Conservation (phyloP, 208 protist genomes). For the Vickermania spadyakhi region DNA sequence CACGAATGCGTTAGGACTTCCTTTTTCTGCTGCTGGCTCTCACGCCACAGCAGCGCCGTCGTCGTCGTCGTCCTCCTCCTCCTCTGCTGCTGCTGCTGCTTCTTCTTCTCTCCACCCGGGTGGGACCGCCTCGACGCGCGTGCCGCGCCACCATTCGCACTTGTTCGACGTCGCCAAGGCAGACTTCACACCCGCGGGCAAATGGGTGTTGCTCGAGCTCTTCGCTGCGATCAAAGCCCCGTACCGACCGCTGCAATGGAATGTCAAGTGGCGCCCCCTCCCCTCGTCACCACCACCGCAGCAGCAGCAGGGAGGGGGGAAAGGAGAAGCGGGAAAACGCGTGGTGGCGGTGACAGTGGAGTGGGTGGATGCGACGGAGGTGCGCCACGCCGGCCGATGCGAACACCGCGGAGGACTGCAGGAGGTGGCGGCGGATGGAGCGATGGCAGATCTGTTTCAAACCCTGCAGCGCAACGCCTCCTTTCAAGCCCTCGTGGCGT, state of each 20-base stretch:
- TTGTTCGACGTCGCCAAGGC: slow-evolving; percentile 16
- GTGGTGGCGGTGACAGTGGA: slow-evolving; percentile 9
- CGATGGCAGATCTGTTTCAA: neutral
- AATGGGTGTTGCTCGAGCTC: slow-evolving; percentile 31
- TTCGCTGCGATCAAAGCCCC: slow-evolving; percentile 33
- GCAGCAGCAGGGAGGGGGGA: neutral
- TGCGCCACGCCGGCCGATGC: slow-evolving; percentile 21
- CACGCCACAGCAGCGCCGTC: too few relatives aligned
- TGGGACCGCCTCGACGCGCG: neutral
- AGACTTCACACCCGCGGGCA: slow-evolving; percentile 21
- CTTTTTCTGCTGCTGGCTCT: neutral
- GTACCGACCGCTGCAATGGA: slow-evolving; percentile 13
- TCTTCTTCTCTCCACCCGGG: too few relatives aligned
- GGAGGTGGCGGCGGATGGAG: neutral
- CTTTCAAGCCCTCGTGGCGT: neutral
- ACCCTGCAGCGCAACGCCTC: neutral
- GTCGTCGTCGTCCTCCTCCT: neutral
- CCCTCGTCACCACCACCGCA: too few relatives aligned
- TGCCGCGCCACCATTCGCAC: neutral
- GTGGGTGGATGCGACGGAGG: slow-evolving; percentile 20
- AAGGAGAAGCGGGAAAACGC: neutral
- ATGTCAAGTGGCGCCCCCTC: neutral
- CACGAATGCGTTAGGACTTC: neutral
- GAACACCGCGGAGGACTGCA: slow-evolving; percentile 6
- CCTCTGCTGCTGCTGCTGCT: neutral